Evolutionary conservation across 208 protist species (phyloP).

Genomic region (Blechomonas ayalai): DNA sequence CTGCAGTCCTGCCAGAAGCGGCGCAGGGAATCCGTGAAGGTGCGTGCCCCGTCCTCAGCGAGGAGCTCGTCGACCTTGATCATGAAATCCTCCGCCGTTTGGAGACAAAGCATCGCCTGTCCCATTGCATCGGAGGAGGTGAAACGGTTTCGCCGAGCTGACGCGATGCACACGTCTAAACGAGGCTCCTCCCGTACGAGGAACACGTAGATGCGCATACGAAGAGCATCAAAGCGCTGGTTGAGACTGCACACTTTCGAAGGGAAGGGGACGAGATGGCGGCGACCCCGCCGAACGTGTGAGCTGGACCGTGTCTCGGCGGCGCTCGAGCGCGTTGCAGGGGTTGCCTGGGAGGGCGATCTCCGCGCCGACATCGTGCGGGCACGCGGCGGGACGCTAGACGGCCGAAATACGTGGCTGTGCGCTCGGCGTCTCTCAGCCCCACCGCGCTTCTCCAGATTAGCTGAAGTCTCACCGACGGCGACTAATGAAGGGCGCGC

Average conservation of each 20-base stretch:
- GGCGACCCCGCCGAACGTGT: constrained; percentile 10
- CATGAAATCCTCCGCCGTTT: constrained; percentile 42
- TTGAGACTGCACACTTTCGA: not conserved
- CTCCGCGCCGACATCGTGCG: not conserved
- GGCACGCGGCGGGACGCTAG: too few species aligned
- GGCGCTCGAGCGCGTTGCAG: not conserved
- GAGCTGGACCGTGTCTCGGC: constrained; percentile 1
- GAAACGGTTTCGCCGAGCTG: constrained; percentile 38
- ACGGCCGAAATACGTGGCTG: too few species aligned
- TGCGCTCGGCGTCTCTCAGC: too few species aligned
- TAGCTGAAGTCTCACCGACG: too few species aligned
- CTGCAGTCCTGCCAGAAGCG: constrained; percentile 50
- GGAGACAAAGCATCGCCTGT: constrained; percentile 33
- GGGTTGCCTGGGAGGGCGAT: not conserved
- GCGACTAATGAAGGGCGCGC: too few species aligned
- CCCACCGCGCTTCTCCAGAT: too few species aligned
- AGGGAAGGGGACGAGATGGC: constrained; percentile 10
- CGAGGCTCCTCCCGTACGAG: constrained; percentile 40
- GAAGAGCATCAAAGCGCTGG: constrained; percentile 40
- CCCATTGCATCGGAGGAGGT: constrained; percentile 25
- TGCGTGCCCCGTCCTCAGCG: constrained; percentile 6
- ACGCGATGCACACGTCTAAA: constrained; percentile 24
- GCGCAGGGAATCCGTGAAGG: constrained; percentile 34
- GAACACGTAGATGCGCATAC: constrained; percentile 63
- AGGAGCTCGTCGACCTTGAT: constrained; percentile 39